These are phyloP conservation scores for Hypomyces rosellus DNA, from an alignment of 2,329 filamentous ascomycete genomes.

Conservation along the genomic window DNA sequence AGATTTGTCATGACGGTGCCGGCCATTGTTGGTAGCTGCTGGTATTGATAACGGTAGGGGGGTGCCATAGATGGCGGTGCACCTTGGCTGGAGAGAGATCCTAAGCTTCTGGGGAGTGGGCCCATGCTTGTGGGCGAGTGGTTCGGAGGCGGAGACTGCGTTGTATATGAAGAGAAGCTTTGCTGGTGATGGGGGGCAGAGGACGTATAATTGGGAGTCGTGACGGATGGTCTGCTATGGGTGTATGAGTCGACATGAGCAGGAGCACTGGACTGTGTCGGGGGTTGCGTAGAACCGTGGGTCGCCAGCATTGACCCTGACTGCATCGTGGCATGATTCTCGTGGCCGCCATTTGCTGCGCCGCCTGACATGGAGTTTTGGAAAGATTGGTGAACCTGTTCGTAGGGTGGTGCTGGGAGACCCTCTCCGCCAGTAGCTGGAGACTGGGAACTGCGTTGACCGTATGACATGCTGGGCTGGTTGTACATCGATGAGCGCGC, in stretches of 20 bases:
- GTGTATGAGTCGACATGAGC: conserved; percentile 53
- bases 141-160: conserved; percentile 32
- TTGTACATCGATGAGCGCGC: conserved; percentile 35
- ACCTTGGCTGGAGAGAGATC: conserved; percentile 20
- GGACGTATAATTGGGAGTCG: conserved; percentile 55
- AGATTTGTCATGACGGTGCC: conserved; percentile 74
- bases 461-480: conserved; percentile 43
- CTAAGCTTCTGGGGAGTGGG: conserved; percentile 33
- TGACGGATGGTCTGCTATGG: conserved; percentile 45
- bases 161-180: conserved; percentile 38
- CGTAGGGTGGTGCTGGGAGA: conserved; percentile 62
- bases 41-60: conserved; percentile 44
- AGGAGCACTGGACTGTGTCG: conserved; percentile 45
- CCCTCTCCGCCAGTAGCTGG: conserved; percentile 54
- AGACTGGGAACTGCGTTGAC: conserved; percentile 30
- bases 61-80: conserved; percentile 34
- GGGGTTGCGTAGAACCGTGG: conserved; percentile 35
- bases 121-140: conserved; percentile 41
- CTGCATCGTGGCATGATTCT: conserved; percentile 21
- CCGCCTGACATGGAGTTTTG: conserved; percentile 47
- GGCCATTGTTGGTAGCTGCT: conserved; percentile 55
- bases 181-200: conserved; percentile 42
- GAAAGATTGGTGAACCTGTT: conserved; percentile 60
- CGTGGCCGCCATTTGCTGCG: conserved; percentile 38
- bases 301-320: conserved; percentile 23